Evolutionary conservation across 2,329 filamentous ascomycete species (phyloP).

Genomic region (Xylariaceae sp.): DNA sequence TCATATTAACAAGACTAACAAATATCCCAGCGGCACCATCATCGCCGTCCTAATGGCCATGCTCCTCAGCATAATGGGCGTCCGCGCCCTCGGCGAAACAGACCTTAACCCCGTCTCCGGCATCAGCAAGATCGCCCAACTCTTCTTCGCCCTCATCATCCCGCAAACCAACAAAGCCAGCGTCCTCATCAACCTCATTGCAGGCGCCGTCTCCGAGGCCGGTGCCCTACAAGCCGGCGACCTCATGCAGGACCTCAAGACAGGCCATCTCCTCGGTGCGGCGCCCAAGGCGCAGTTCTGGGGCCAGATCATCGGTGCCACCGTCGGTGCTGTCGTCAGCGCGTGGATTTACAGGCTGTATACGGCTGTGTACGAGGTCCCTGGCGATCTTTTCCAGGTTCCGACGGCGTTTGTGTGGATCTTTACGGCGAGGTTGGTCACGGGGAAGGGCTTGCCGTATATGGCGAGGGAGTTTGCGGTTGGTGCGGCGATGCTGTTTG

Average conservation of each 20-base stretch:
- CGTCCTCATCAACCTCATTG: slow-evolving; percentile 91
- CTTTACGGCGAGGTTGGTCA: slow-evolving; percentile 89
- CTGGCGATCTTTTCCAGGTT: slow-evolving; percentile 84
- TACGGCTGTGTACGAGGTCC: slow-evolving; percentile 78
- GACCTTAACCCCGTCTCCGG: slow-evolving; percentile 95
- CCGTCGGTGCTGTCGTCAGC: slow-evolving; percentile 78
- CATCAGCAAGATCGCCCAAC: slow-evolving; percentile 92
- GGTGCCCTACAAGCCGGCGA: slow-evolving; percentile 92
- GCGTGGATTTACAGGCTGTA: slow-evolving; percentile 87
- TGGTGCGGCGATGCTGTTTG: slow-evolving; percentile 67
- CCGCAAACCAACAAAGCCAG: slow-evolving; percentile 74
- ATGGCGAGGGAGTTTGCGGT: slow-evolving; percentile 76
- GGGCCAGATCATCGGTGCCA: slow-evolving; percentile 87
- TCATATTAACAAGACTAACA: too few relatives aligned
- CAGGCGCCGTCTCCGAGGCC: slow-evolving; percentile 79
- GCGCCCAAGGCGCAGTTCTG: slow-evolving; percentile 94
- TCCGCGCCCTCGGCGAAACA: slow-evolving; percentile 68
- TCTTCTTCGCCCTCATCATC: slow-evolving; percentile 88
- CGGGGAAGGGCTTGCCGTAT: slow-evolving; percentile 76
- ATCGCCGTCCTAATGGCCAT: slow-evolving; percentile 81
- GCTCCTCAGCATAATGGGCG: slow-evolving; percentile 68
- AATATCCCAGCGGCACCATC: slow-evolving; percentile 49
- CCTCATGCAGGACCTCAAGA: slow-evolving; percentile 95
- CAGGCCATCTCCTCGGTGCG: slow-evolving; percentile 85
- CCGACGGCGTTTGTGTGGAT: slow-evolving; percentile 97